Evolutionary conservation across 805 yeast species (phyloP).

Genomic region (Millerago galiae): DNA sequence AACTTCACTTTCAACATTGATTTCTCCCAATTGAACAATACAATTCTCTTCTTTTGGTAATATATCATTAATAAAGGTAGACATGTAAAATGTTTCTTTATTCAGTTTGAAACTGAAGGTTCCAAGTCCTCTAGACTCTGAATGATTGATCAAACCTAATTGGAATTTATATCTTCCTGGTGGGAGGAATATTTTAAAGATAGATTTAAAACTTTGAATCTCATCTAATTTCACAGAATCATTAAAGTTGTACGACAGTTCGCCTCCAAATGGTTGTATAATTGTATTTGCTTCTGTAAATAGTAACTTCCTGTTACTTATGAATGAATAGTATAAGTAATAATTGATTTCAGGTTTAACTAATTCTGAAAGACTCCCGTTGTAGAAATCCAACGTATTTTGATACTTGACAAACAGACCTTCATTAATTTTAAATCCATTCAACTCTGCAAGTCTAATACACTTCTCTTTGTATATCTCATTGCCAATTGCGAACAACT

Average conservation of each 20-base stretch:
- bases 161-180: slow-evolving; percentile 19
- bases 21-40: slow-evolving; percentile 20
- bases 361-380: slow-evolving; percentile 32
- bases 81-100: background rate
- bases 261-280: slow-evolving; percentile 14
- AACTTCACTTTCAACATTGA: slow-evolving; percentile 45
- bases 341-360: slow-evolving; percentile 29
- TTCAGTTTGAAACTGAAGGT: slow-evolving; percentile 47
- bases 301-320: slow-evolving; percentile 46
- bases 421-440: background rate
- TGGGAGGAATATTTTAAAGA: slow-evolving; percentile 6
- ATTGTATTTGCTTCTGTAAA: slow-evolving; percentile 31
- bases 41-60: background rate
- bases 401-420: slow-evolving; percentile 1
- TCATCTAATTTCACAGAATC: slow-evolving; percentile 5
- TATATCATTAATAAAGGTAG: background rate
- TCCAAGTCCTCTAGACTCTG: slow-evolving; percentile 38
- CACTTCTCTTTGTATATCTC: slow-evolving; percentile 22
- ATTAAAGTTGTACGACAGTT: background rate
- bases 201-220: slow-evolving; percentile 9
- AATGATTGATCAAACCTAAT: slow-evolving; percentile 11
- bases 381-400: slow-evolving; percentile 25
- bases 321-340: slow-evolving; percentile 44
- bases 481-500: slow-evolving; percentile 45
- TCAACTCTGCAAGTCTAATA: slow-evolving; percentile 23